phyloP scores from a whole-genome alignment of 805 yeast species.

The Jamesozyma rosinii region DNA sequence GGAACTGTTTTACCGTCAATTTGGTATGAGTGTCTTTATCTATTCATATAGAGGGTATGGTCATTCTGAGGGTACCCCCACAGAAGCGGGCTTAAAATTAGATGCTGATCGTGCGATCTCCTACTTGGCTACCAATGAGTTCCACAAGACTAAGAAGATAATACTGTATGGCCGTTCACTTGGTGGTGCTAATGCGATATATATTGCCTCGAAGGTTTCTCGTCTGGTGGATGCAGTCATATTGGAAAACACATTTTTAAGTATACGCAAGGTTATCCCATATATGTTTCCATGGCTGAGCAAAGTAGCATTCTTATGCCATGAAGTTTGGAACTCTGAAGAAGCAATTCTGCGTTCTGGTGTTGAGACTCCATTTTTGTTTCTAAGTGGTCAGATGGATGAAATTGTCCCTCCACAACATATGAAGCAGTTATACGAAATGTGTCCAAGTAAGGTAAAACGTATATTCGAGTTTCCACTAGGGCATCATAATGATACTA shows the following conservation, averaged over 20 bases:
- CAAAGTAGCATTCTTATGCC: constrained; percentile 51
- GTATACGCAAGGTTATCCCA: constrained; percentile 61
- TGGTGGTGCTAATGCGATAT: constrained; percentile 91
- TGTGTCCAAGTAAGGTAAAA: constrained; percentile 46
- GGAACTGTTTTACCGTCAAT: constrained; percentile 48
- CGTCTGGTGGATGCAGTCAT: constrained; percentile 51
- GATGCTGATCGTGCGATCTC: constrained; percentile 71
- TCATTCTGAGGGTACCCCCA: constrained; percentile 61
- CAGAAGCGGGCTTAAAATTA: constrained; percentile 67
- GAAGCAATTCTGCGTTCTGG: constrained; percentile 43
- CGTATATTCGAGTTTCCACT: constrained; percentile 44
- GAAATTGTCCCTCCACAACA: constrained; percentile 89
- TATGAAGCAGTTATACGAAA: constrained; percentile 50
- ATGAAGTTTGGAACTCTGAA: constrained; percentile 80
- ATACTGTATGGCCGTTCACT: constrained; percentile 79
- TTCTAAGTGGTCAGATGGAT: constrained; percentile 66
- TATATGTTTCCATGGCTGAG: constrained; percentile 62
- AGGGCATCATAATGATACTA: constrained; percentile 78
- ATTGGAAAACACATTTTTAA: constrained; percentile 78
- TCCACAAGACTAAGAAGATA: constrained; percentile 41
- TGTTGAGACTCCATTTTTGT: constrained; percentile 51
- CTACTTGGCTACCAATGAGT: constrained; percentile 44
- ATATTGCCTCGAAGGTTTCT: constrained; percentile 57
- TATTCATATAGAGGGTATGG: constrained; percentile 93
- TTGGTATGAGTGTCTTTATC: constrained; percentile 69